Base-by-base conservation (phyloP, 371 early-diverging fungal species). In the Spiromyces aspiralis region DNA sequence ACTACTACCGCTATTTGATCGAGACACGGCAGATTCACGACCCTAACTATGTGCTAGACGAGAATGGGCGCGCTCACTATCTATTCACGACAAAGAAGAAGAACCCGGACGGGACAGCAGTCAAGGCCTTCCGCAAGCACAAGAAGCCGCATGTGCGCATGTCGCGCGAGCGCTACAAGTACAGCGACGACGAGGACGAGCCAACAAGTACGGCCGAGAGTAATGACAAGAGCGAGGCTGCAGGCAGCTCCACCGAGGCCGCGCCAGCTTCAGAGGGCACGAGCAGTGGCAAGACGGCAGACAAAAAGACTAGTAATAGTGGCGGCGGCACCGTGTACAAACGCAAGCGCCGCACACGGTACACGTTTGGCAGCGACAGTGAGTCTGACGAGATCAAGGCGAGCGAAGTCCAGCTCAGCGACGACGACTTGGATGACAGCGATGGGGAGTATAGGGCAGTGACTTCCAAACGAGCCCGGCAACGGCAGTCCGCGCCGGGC, bases 11-110 rank as follows among this genome's bases (percentile, higher is more conserved):
- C 20, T 67, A 80, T 27, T 69, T 93, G 44, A 77, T 93, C 2
- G 86, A 89, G 62, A 84, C 80, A 28, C 79, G 83, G 16, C 77
- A 89, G 59, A 78, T 91, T 47, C 67, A 77, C 50, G 94, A 93
- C 60, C 84, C 85, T 4, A 93, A 91, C 70, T 93, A 93, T 54
- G 79, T 87, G 4, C 66, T 90, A 22, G 89, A 88, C 61, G 81
- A 79, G 28, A 79, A 83, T 53, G 91, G 91, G 49, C 86, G 85
- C 60, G 84, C 87, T 0, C 88, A 84, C 55, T 93, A 84, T 50
- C 65, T 87, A 48, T 91, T 90, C 61, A 64, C 61, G 0, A 63
- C 70, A 2, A 70, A 70, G 35, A 56, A 83, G 56, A 87, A 85
- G 59, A 81, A 80, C 23, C 78, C 79, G 3, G 77, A 81, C 52